Evolutionary conservation across 805 yeast genomes (phyloP).

Genomic region (Candida loeiensis): DNA sequence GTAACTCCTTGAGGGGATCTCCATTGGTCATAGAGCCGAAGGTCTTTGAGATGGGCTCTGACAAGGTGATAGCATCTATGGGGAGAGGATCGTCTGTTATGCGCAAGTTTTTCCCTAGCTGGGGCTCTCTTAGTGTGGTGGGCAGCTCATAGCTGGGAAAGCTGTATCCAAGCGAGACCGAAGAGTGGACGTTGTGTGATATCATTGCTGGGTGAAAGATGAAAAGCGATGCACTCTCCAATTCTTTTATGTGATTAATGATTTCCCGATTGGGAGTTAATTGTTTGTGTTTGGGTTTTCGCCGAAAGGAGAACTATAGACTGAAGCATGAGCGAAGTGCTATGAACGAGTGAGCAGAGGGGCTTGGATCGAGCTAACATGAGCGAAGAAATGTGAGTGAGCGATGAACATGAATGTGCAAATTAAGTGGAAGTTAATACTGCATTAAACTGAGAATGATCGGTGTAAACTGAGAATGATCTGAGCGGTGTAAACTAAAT

Average conservation of each 20-base stretch:
- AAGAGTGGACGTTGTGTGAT: slow-evolving; percentile 12
- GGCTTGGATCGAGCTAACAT: too few relatives aligned
- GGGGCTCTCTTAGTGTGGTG: slow-evolving; percentile 14
- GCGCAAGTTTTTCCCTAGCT: slow-evolving; percentile 17
- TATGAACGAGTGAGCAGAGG: too few relatives aligned
- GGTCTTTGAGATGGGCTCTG: slow-evolving; percentile 14
- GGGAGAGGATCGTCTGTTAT: slow-evolving; percentile 15
- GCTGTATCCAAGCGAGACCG: slow-evolving; percentile 13
- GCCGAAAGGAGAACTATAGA: neutral
- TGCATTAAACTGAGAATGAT: too few relatives aligned
- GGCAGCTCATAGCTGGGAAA: slow-evolving; percentile 6
- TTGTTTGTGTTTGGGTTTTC: slow-evolving; percentile 15
- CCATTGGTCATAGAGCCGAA: slow-evolving; percentile 10
- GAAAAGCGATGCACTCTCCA: neutral
- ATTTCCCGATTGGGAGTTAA: slow-evolving; percentile 10
- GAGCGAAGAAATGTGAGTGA: too few relatives aligned
- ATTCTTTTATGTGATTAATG: slow-evolving; percentile 6
- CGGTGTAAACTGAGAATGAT: too few relatives aligned
- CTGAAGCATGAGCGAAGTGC: too few relatives aligned
- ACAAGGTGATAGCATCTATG: slow-evolving; percentile 7
- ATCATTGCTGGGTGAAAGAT: slow-evolving; percentile 1
- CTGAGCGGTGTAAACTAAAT: too few relatives aligned
- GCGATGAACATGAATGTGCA: too few relatives aligned
- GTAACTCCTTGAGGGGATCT: slow-evolving; percentile 23
- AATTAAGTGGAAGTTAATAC: too few relatives aligned